These are phyloP conservation scores for Emmonsiellopsis sp. DNA, from an alignment of 2,329 filamentous ascomycete genomes.

Conservation along the genomic window DNA sequence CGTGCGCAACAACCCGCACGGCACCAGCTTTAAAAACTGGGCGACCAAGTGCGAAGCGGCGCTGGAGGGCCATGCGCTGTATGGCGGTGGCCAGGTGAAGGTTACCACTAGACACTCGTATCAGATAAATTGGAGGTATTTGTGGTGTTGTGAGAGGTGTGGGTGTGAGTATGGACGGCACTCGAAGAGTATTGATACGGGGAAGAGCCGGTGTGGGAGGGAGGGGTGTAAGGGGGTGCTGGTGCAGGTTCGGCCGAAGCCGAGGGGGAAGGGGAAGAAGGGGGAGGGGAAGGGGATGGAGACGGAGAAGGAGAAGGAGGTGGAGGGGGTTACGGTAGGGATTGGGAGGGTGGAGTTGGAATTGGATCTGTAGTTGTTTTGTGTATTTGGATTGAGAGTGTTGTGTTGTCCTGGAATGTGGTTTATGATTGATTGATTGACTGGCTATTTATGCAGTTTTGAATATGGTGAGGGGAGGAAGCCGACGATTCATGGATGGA, in stretches of 20 bases:
- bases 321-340: not conserved
- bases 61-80: constrained; percentile 42
- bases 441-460: not conserved
- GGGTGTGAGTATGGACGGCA: constrained; percentile 69
- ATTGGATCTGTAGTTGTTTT: not conserved
- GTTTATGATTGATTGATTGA: not conserved
- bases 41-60: constrained; percentile 29
- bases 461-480: not conserved
- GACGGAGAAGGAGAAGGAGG: constrained; percentile 4
- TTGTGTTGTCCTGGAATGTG: not conserved
- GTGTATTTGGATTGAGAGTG: not conserved
- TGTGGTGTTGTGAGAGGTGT: constrained; percentile 70
- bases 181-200: constrained; percentile 70
- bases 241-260: constrained; percentile 69
- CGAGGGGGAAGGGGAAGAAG: constrained; percentile 37
- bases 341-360: not conserved
- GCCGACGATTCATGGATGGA: not conserved
- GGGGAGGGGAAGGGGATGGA: constrained; percentile 21
- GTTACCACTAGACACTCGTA: constrained; percentile 90
- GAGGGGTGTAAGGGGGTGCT: constrained; percentile 56
- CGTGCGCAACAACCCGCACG: constrained; percentile 68
- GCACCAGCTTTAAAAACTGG: constrained; percentile 74
- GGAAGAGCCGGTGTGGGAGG: constrained; percentile 60
- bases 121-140: constrained; percentile 82
- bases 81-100: constrained; percentile 50